These are phyloP conservation scores for Bipolaris sorokiniana DNA, from an alignment of 2,329 filamentous ascomycete species.

Conservation along the genomic window DNA sequence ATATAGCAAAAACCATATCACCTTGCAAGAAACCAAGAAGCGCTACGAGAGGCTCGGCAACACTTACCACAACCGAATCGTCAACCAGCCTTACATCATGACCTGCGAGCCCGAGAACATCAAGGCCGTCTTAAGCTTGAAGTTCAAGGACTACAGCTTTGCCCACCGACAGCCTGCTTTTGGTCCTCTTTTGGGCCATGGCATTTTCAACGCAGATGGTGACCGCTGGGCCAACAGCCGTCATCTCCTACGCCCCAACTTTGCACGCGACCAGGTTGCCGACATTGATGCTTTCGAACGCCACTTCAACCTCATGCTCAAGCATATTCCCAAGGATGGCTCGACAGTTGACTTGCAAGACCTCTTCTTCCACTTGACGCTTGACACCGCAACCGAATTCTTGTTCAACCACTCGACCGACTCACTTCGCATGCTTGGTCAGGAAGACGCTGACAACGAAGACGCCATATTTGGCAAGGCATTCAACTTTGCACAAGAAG, in stretches of 20 bases:
- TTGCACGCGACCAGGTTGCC: conserved; percentile 59
- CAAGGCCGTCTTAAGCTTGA: conserved; percentile 54
- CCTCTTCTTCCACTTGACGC: conserved; percentile 58
- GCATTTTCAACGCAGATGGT: conserved; percentile 57
- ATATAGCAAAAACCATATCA: conserved; percentile 42
- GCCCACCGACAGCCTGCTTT: conserved; percentile 46
- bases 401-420: conserved; percentile 55
- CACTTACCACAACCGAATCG: conserved; percentile 52
- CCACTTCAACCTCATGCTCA: conserved; percentile 64
- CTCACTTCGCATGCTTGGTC: conserved; percentile 41
- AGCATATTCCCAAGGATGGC: conserved; percentile 63
- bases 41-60: conserved; percentile 36
- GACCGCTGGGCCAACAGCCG: conserved; percentile 49
- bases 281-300: conserved; percentile 65
- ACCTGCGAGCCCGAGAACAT: conserved; percentile 58
- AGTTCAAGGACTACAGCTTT: conserved; percentile 56
- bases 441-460: conserved; percentile 38
- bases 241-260: conserved; percentile 61
- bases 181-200: conserved; percentile 51
- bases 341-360: conserved; percentile 48
- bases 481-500: conserved; percentile 52
- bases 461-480: conserved; percentile 51
- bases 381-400: conserved; percentile 59
- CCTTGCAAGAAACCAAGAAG: conserved; percentile 29
- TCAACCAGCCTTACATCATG: conserved; percentile 43